phyloP scores from a whole-genome alignment of 208 protist genomes.

The Trypanosoma theileri region DNA sequence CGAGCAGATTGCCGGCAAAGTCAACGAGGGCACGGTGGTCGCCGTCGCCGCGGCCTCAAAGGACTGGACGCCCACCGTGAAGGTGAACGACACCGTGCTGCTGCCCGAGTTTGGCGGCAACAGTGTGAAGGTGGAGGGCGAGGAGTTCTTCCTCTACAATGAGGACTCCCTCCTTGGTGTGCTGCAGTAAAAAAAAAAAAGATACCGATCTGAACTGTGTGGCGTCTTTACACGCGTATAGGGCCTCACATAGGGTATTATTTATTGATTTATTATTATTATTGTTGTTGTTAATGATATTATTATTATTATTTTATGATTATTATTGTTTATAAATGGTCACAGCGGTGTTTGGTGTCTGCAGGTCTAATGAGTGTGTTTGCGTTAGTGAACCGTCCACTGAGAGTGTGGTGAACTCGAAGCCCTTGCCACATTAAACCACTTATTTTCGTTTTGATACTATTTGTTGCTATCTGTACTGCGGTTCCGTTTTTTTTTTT shows the following conservation, averaged over 20 bases:
- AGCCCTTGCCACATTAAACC: no score
- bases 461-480: no score
- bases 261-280: conserved; percentile 17
- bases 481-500: no score
- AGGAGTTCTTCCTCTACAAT: conserved; percentile 92
- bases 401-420: no score
- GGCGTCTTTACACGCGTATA: not conserved
- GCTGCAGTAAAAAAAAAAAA: conserved; percentile 37
- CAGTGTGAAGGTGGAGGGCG: conserved; percentile 89
- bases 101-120: conserved; percentile 90
- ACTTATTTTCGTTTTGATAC: no score
- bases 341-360: no score
- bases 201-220: no score
- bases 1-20: conserved; percentile 90
- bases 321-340: not conserved
- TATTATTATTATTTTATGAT: not conserved
- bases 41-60: conserved; percentile 85
- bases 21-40: conserved; percentile 92
- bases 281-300: conserved; percentile 18
- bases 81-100: conserved; percentile 88
- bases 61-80: conserved; percentile 91
- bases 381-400: no score
- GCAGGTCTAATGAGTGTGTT: no score
- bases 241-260: not conserved
- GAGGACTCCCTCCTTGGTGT: conserved; percentile 88